phyloP scores from a whole-genome alignment of 495 filamentous ascomycete genomes.

The Cercophora scortea region DNA sequence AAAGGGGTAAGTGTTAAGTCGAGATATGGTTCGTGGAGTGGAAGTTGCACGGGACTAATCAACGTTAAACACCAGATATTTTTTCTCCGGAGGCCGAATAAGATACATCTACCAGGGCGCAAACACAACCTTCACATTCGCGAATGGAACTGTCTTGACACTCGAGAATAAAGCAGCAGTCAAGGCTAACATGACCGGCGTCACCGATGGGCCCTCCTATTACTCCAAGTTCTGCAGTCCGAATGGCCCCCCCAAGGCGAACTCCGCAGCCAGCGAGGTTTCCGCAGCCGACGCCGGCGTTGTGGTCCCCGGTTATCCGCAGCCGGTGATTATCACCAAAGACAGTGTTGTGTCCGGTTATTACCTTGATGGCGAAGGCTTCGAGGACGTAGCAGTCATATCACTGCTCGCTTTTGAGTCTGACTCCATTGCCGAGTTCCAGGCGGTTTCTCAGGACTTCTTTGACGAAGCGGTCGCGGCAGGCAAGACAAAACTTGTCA shows the following conservation, averaged over 20 bases:
- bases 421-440: conserved; percentile 22
- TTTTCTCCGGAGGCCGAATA: conserved; percentile 8
- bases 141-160: conserved; percentile 10
- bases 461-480: conserved; percentile 25
- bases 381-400: conserved; percentile 31
- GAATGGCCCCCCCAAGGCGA: neutral
- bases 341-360: conserved; percentile 41
- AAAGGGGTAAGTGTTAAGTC: too few species aligned
- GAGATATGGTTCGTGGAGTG: too few species aligned
- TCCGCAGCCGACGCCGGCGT: neutral
- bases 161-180: conserved; percentile 10
- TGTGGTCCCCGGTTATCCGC: conserved; percentile 37
- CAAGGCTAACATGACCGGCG: conserved; percentile 8
- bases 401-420: conserved; percentile 15
- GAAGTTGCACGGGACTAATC: too few species aligned
- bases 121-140: conserved; percentile 17
- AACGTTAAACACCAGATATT: too few species aligned
- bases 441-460: conserved; percentile 30
- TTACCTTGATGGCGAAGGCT: conserved; percentile 33
- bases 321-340: conserved; percentile 33
- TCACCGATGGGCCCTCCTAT: conserved; percentile 4
- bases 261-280: neutral
- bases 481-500: conserved; percentile 42
- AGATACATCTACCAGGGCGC: conserved; percentile 11
- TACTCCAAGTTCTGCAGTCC: conserved; percentile 17